Conservation (phyloP, 2,329 filamentous ascomycete species). For the Neofusicoccum kwambonambiense region DNA sequence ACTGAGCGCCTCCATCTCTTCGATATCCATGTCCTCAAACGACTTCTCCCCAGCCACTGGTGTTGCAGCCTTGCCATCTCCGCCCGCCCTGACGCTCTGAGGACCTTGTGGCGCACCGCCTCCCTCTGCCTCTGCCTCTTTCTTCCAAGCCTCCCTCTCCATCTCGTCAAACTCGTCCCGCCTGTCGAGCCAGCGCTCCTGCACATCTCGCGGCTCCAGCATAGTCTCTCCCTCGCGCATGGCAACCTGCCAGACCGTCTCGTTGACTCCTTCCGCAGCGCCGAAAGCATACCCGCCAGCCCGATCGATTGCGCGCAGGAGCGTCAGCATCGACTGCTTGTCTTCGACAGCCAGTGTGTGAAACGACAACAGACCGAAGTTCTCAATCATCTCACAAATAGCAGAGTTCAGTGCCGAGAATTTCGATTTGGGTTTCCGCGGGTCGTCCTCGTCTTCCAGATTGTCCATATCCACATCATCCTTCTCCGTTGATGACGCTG, state of each 20-base stretch:
- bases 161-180: slow-evolving; percentile 83
- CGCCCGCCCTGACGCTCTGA: slow-evolving; percentile 13
- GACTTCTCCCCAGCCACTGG: not conserved
- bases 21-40: slow-evolving; percentile 36
- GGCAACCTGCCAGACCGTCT: slow-evolving; percentile 95
- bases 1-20: slow-evolving; percentile 38
- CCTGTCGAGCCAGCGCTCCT: slow-evolving; percentile 91
- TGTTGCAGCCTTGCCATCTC: slow-evolving; percentile 17
- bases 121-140: slow-evolving; percentile 59
- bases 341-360: slow-evolving; percentile 95
- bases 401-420: slow-evolving; percentile 84
- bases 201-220: slow-evolving; percentile 83
- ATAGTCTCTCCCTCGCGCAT: slow-evolving; percentile 71
- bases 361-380: slow-evolving; percentile 85
- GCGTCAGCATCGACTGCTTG: slow-evolving; percentile 92
- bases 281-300: slow-evolving; percentile 94
- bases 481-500: not conserved
- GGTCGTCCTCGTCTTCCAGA: slow-evolving; percentile 3
- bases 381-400: slow-evolving; percentile 81
- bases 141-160: slow-evolving; percentile 73
- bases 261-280: slow-evolving; percentile 80
- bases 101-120: slow-evolving; percentile 13
- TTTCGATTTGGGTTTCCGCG: slow-evolving; percentile 51
- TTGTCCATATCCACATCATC: slow-evolving; percentile 7
- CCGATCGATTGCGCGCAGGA: slow-evolving; percentile 85